These are phyloP conservation scores for Hansenula sp. DNA, from an alignment of 1,139 yeast species.

Conservation along the genomic window DNA sequence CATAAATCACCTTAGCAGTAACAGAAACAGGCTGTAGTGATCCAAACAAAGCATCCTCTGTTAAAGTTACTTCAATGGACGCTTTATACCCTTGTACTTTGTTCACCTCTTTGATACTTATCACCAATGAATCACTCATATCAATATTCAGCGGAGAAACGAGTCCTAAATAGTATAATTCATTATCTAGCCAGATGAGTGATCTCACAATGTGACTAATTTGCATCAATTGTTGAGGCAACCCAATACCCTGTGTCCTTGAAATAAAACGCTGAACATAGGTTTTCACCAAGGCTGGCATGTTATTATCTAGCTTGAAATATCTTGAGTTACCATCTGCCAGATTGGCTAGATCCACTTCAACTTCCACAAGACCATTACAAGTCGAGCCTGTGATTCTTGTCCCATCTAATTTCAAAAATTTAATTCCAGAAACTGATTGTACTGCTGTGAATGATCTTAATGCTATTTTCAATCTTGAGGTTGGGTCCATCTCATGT, in stretches of 20 bases:
- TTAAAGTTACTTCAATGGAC: conserved; percentile 5
- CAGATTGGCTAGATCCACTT: conserved; percentile 8
- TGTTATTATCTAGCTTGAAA: conserved; percentile 5
- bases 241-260: background rate
- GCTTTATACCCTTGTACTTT: conserved; percentile 14
- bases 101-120: conserved; percentile 15
- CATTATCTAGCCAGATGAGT: conserved; percentile 9
- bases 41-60: conserved; percentile 8
- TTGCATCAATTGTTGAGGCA: conserved; percentile 2
- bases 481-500: conserved; percentile 14
- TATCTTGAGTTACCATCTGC: background rate
- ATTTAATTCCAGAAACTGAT: conserved; percentile 20
- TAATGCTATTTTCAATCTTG: conserved; percentile 18
- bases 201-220: conserved; percentile 1
- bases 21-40: conserved; percentile 1
- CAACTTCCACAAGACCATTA: conserved; percentile 5
- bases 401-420: conserved; percentile 17
- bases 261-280: conserved; percentile 2
- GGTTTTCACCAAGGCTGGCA: conserved; percentile 8
- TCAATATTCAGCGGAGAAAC: conserved; percentile 9
- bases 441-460: conserved; percentile 18
- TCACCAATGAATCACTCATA: conserved; percentile 5
- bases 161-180: conserved; percentile 13
- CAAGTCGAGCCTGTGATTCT: conserved; percentile 9
- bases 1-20: conserved; percentile 12